These are phyloP conservation scores for Candida maesae DNA, from an alignment of 805 yeast species.

Conservation along the genomic window DNA sequence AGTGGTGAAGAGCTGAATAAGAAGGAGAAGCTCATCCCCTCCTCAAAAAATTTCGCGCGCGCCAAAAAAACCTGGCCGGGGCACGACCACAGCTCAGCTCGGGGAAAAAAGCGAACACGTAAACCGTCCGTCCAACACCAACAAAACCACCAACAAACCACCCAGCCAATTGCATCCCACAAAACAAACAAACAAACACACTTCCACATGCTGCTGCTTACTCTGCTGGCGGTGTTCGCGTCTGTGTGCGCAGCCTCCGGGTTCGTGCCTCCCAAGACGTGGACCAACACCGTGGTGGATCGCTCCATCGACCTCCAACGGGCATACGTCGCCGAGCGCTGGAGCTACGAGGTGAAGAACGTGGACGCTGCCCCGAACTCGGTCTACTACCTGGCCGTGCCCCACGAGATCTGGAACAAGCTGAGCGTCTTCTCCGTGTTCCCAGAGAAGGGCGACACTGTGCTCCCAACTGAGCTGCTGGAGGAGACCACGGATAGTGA, in stretches of 20 bases:
- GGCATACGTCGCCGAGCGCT: slow-evolving; percentile 61
- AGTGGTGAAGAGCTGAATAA: too few species aligned
- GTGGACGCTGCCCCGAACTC: slow-evolving; percentile 47
- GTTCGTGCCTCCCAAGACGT: slow-evolving; percentile 24
- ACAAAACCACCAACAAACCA: too few species aligned
- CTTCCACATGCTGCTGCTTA: neutral
- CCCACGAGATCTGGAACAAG: slow-evolving; percentile 39
- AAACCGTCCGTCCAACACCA: too few species aligned
- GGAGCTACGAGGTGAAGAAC: slow-evolving; percentile 56
- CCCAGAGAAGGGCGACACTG: slow-evolving; percentile 23
- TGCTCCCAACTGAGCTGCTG: slow-evolving; percentile 26
- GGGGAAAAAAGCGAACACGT: neutral
- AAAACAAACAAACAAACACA: too few species aligned
- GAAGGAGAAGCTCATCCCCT: slow-evolving; percentile 1
- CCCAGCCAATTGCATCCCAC: too few species aligned
- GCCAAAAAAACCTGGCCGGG: neutral
- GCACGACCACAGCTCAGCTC: neutral
- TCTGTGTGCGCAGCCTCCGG: neutral
- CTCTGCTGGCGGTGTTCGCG: neutral
- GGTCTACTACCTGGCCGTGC: slow-evolving; percentile 58
- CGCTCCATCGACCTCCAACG: slow-evolving; percentile 62
- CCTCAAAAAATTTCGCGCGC: neutral
- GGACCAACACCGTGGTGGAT: slow-evolving; percentile 53
- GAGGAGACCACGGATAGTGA: slow-evolving; percentile 21
- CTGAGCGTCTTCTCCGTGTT: slow-evolving; percentile 45